phyloP scores from a whole-genome alignment of 176 grass and related monocot genomes.

The Thinopyrum elongatum region DNA sequence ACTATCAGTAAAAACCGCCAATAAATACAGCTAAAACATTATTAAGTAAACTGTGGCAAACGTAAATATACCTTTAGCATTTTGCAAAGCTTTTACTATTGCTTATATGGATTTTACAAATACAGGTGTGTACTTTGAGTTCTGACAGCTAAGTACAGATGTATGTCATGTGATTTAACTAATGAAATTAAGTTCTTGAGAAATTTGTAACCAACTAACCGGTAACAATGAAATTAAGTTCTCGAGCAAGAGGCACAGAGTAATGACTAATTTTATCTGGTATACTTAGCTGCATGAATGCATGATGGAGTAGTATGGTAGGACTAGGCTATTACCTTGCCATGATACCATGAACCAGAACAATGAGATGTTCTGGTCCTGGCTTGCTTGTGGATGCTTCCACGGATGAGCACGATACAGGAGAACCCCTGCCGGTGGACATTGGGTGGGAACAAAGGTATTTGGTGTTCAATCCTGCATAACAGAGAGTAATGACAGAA shows the following conservation, averaged over 20 bases:
- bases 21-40: not conserved
- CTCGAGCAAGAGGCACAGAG: not conserved
- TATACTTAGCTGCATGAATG: not conserved
- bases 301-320: not conserved
- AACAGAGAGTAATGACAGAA: not conserved
- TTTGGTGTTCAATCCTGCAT: not conserved
- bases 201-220: not conserved
- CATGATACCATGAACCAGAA: slow-evolving; percentile 90
- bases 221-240: not conserved
- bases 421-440: not conserved
- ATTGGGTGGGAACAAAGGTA: not conserved
- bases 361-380: slow-evolving; percentile 77
- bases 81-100: not conserved
- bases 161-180: not conserved
- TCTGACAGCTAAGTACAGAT: not conserved
- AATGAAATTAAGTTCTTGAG: too few relatives aligned
- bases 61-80: not conserved
- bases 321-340: slow-evolving; percentile 45
- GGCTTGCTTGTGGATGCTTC: slow-evolving; percentile 36
- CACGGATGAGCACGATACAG: slow-evolving; percentile 6
- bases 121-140: not conserved
- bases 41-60: not conserved
- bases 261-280: not conserved
- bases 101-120: not conserved
- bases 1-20: not conserved